Conservation (phyloP, 345 rosid genomes). For the Salix caprea region DNA sequence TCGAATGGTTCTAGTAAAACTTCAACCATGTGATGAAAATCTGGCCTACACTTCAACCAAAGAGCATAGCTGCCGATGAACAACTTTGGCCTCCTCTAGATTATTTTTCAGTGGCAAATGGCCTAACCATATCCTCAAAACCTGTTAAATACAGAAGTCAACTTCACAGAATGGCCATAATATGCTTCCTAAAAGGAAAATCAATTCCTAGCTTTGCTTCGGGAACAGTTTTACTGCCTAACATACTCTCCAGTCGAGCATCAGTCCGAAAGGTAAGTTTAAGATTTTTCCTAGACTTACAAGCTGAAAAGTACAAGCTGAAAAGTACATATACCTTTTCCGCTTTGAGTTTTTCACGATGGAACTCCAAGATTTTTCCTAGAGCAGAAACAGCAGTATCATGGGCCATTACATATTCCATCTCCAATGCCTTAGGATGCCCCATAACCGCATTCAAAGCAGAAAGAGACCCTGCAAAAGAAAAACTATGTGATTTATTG, state of each 20-base stretch:
- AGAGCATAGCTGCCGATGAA: conserved; percentile 7
- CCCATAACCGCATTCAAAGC: conserved; percentile 6
- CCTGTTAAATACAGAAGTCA: not conserved
- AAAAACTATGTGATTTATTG: no score
- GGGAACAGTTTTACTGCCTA: not conserved
- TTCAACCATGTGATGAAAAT: not conserved
- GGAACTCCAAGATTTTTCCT: conserved; percentile 14
- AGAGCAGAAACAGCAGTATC: conserved; percentile 15
- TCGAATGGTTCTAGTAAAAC: not conserved
- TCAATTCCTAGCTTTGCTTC: not conserved
- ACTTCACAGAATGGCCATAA: not conserved
- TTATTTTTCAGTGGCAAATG: conserved; percentile 10
- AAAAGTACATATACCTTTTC: not conserved
- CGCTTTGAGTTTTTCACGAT: conserved; percentile 1
- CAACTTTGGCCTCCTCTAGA: conserved; percentile 15
- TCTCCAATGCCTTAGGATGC: not conserved
- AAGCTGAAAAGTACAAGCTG: not conserved
- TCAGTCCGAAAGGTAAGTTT: not conserved
- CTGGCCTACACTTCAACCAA: conserved; percentile 15
- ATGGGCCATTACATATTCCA: conserved; percentile 9
- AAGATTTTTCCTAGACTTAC: no score
- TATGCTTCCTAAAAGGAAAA: not conserved
- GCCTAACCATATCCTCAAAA: conserved; percentile 10
- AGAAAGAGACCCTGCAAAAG: conserved; percentile 1
- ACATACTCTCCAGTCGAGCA: no score